Conservation (phyloP, 441 rosid genomes). For the Aquilaria agallochum region DNA sequence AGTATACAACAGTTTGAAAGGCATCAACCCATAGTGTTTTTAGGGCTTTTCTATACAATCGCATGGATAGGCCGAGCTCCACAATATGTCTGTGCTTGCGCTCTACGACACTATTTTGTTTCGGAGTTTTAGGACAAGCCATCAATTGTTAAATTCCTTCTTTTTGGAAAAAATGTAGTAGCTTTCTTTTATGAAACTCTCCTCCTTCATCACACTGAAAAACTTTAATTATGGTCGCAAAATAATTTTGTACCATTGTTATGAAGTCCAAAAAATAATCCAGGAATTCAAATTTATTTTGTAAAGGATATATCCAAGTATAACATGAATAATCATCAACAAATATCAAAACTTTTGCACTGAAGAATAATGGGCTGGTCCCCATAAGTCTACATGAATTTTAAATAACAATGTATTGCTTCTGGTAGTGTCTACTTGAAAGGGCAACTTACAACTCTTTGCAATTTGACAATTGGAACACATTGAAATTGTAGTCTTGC, state of each 20-base stretch:
- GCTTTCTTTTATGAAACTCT: too few species aligned
- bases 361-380: background rate
- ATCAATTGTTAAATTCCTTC: too few species aligned
- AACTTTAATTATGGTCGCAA: background rate
- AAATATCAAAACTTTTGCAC: background rate
- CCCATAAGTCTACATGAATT: background rate
- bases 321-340: background rate
- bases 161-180: too few species aligned
- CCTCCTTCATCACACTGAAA: background rate
- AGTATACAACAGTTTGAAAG: background rate
- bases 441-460: background rate
- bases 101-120: background rate
- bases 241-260: too few species aligned
- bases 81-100: background rate
- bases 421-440: too few species aligned
- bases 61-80: background rate
- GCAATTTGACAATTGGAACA: slow-evolving; percentile 1
- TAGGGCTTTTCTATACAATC: background rate
- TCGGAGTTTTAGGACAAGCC: too few species aligned
- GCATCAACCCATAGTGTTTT: background rate
- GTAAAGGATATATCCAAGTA: background rate
- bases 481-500: background rate
- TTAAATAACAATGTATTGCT: background rate
- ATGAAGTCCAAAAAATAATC: too few species aligned
- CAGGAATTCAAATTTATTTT: too few species aligned